phyloP scores from a whole-genome alignment of 371 early-diverging fungal genomes.

The Mortierella sp. region DNA sequence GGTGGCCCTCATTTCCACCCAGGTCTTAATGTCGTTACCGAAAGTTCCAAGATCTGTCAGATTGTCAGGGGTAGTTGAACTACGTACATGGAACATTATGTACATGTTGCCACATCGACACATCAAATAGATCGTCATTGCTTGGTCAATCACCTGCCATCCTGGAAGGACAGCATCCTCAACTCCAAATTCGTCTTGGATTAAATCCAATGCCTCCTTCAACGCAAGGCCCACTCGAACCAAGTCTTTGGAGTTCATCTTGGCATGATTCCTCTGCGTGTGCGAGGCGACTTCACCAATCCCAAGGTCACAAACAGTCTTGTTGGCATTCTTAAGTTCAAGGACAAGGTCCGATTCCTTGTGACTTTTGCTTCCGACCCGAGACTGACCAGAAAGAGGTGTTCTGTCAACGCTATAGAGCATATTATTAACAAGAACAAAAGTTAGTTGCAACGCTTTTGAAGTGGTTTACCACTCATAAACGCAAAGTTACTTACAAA shows the following conservation, averaged over 20 bases:
- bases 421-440: conserved; percentile 1
- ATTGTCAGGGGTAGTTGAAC: conserved; percentile 18
- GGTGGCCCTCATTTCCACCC: conserved; percentile 23
- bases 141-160: conserved; percentile 28
- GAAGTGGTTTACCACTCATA: too few species aligned
- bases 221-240: conserved; percentile 25
- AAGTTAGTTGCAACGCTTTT: not conserved
- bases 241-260: conserved; percentile 27
- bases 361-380: conserved; percentile 7
- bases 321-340: conserved; percentile 25
- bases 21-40: conserved; percentile 22
- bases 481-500: conserved; percentile 23
- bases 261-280: conserved; percentile 14
- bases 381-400: conserved; percentile 4
- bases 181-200: conserved; percentile 26
- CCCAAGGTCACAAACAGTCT: conserved; percentile 12
- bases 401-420: conserved; percentile 24
- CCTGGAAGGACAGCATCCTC: conserved; percentile 18
- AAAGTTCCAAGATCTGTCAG: conserved; percentile 22
- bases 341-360: conserved; percentile 23
- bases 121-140: conserved; percentile 17
- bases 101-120: conserved; percentile 28
- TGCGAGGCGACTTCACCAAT: conserved; percentile 9
- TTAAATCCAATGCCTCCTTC: conserved; percentile 27
- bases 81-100: conserved; percentile 22